Conservation (phyloP, 1,139 yeast genomes). For the Suhomyces ambrosiae region DNA sequence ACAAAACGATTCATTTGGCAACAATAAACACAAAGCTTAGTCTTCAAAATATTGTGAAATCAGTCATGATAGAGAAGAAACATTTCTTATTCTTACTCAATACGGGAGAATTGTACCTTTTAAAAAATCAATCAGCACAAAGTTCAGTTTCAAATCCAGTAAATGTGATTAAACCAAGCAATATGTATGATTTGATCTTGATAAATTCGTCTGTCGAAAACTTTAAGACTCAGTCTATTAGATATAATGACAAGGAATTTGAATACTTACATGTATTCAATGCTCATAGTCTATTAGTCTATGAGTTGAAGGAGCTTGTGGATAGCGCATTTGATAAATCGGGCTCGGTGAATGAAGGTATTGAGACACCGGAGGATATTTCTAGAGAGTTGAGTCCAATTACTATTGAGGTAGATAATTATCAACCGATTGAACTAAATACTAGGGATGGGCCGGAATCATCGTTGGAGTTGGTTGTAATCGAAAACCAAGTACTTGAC, state of each 20-base stretch:
- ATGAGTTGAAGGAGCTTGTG: slow-evolving; percentile 34
- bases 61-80: slow-evolving; percentile 30
- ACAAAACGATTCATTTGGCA: slow-evolving; percentile 40
- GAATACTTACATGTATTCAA: slow-evolving; percentile 31
- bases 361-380: slow-evolving; percentile 21
- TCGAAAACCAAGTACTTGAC: slow-evolving; percentile 31
- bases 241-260: slow-evolving; percentile 19
- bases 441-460: slow-evolving; percentile 9
- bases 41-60: slow-evolving; percentile 28
- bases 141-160: slow-evolving; percentile 15
- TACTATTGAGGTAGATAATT: slow-evolving; percentile 28
- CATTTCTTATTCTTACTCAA: slow-evolving; percentile 41
- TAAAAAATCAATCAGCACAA: slow-evolving; percentile 32
- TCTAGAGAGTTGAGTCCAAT: slow-evolving; percentile 27
- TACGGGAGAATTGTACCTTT: slow-evolving; percentile 42
- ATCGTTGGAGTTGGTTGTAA: slow-evolving; percentile 35
- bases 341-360: slow-evolving; percentile 22
- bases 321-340: slow-evolving; percentile 26
- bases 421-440: slow-evolving; percentile 33
- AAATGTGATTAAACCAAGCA: slow-evolving; percentile 24
- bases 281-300: slow-evolving; percentile 34
- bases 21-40: slow-evolving; percentile 32
- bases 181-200: slow-evolving; percentile 42
- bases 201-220: slow-evolving; percentile 35
- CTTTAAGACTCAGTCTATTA: slow-evolving; percentile 31